These are phyloP conservation scores for Ascochyta koolunga DNA, from an alignment of 2,329 filamentous ascomycete species.

Conservation along the genomic window DNA sequence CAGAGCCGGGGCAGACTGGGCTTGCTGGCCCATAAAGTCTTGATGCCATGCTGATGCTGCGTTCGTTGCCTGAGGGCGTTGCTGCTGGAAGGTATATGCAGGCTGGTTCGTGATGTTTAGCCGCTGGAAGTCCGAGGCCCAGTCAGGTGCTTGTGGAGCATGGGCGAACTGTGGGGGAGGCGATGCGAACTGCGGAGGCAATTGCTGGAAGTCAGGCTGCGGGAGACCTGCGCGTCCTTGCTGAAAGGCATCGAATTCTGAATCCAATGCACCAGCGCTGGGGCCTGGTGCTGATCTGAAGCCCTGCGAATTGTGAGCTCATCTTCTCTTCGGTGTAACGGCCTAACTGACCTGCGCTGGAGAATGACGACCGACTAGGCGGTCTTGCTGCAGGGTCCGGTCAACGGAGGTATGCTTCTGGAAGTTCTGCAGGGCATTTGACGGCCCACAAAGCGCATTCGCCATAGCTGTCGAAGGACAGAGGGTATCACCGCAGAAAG, in stretches of 20 bases:
- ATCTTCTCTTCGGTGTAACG: not conserved
- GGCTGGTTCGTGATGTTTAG: constrained; percentile 50
- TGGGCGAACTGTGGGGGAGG: constrained; percentile 46
- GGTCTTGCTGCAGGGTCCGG: constrained; percentile 75
- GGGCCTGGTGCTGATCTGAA: constrained; percentile 65
- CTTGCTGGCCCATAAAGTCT: constrained; percentile 60
- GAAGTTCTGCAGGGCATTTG: constrained; percentile 75
- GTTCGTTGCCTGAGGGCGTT: constrained; percentile 45
- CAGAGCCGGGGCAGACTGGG: constrained; percentile 39
- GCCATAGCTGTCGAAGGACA: constrained; percentile 57
- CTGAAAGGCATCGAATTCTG: constrained; percentile 74
- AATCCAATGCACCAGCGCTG: constrained; percentile 63
- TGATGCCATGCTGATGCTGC: constrained; percentile 61
- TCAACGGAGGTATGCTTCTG: constrained; percentile 73
- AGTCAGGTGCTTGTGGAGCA: constrained; percentile 48
- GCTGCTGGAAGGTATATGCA: constrained; percentile 56
- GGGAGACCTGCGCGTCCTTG: constrained; percentile 51
- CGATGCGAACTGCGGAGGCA: constrained; percentile 45
- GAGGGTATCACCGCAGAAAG: constrained; percentile 29
- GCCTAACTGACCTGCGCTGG: constrained; percentile 58
- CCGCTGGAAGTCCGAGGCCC: constrained; percentile 58
- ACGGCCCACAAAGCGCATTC: constrained; percentile 74
- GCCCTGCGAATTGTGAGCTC: constrained; percentile 53
- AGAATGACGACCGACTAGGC: constrained; percentile 61
- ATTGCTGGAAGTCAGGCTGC: constrained; percentile 48